These are phyloP conservation scores for Chrysoporthe puriensis DNA, from an alignment of 2,329 filamentous ascomycete species.

Conservation along the genomic window DNA sequence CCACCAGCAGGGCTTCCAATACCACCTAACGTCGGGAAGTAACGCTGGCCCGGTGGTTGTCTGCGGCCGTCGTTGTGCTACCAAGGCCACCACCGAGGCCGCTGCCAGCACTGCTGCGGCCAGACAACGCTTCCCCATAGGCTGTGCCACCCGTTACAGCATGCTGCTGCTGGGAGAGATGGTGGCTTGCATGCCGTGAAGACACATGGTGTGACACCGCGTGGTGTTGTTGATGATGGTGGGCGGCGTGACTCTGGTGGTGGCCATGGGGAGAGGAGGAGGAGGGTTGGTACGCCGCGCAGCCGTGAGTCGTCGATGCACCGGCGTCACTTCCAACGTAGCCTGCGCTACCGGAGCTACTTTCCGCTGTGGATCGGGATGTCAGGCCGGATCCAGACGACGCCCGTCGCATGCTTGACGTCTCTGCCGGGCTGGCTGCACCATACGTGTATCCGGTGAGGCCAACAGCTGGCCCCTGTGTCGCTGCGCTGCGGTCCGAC, in stretches of 20 bases:
- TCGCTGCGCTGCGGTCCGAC: slow-evolving; percentile 34
- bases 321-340: slow-evolving; percentile 22
- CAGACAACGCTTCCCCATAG: slow-evolving; percentile 24
- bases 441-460: slow-evolving; percentile 35
- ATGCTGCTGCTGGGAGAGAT: slow-evolving; percentile 21
- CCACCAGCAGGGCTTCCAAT: background rate
- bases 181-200: slow-evolving; percentile 22
- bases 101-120: slow-evolving; percentile 20
- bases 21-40: slow-evolving; percentile 20
- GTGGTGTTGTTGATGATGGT: slow-evolving; percentile 18
- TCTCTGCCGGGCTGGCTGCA: slow-evolving; percentile 28
- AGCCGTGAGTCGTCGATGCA: slow-evolving; percentile 4
- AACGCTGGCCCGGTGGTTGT: slow-evolving; percentile 24
- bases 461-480: slow-evolving; percentile 35
- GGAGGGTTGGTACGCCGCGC: slow-evolving; percentile 11
- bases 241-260: slow-evolving; percentile 11
- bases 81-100: slow-evolving; percentile 21
- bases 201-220: slow-evolving; percentile 17
- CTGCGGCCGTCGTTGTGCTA: slow-evolving; percentile 20
- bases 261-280: slow-evolving; percentile 23
- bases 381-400: slow-evolving; percentile 26
- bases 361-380: slow-evolving; percentile 21
- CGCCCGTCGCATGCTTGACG: slow-evolving; percentile 23
- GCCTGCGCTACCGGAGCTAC: slow-evolving; percentile 16
- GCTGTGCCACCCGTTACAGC: slow-evolving; percentile 21